Base-by-base conservation (phyloP, 441 rosid genomes). In the Lagerstroemia fauriei region DNA sequence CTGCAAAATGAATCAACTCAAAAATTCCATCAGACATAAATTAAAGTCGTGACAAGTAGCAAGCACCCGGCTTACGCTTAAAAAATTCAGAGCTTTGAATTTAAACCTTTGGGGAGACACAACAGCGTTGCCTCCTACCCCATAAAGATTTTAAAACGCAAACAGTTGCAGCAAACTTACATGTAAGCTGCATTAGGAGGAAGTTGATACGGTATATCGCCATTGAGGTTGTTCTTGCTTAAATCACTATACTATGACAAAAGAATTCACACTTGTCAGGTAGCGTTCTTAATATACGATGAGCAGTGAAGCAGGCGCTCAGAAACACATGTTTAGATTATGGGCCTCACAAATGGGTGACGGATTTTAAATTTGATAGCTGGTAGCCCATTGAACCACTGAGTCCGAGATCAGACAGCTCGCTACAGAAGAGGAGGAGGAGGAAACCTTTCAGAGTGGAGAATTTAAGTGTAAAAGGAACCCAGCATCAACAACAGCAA, bases 141-240 rank as follows among this genome's bases (percentile, higher is more conserved):
- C 44, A 9, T 18, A 57, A 17, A 57, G 63, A 57, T 3, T 38
- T 38, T 38, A 38, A 38, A 38, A 38, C 6, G 6, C 44, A 38
- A 6, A 38, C 44, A 38, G 44, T 38, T 38, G 44, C 44, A 29
- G 25, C 2, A 25, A 32, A 85, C 96, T 91, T 89, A 94, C 99
- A 96, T 75, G 83, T 89, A 81, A 81, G 48, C 81, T 77, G 87
- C 85, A 76, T 90, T 93, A n/a, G 97, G 95, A 86, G 99, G 99
- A 83, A 96, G 92, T 88, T 95, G 98, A 80, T 95, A 96, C 7
- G 99, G 99, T 85, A 94, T 89, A 81, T 92, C 89, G 82, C 89
- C 92, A 68, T 90, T 87, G 81, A 96, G 92, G 83, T 95, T 94
- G 94, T 96, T 95, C 85, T 92, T 83, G 92, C 99, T 95, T 90